Base-by-base conservation (phyloP, 2,329 filamentous ascomycete genomes). In the Fusarium pseudocircinatum region DNA sequence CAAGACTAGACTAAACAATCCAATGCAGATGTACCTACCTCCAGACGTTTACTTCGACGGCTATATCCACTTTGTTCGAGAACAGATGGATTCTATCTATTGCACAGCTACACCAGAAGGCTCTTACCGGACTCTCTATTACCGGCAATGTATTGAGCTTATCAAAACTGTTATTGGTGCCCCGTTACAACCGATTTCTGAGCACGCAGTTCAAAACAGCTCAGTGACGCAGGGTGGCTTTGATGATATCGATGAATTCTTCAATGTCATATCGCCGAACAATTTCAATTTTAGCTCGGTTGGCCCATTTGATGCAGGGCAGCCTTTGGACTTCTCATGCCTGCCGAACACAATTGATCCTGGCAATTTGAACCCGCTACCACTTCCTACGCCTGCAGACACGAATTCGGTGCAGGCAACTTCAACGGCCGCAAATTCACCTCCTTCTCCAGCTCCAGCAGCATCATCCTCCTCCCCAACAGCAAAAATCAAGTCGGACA, bases 21-120 rank as follows among this genome's bases (percentile, higher is more conserved):
- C 15, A 26, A n/a, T 46, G 34, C 52, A 87, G 86, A 80, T 77
- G 24, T 82, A 72, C 43, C 76, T 88, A 42, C 75, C 80, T 13
- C 68, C 81, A 1, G 72, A 78, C 11, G 62, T 73, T 14, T 85
- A 83, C 69, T 85, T 85, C 59, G 82, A 84, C 64, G 70, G 78
- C 11, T 89, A 84, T 64, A 80, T 84, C 6, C 81, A 82, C 3
- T 67, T 78, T 43, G 82, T 86, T 15, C 81, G 85, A 60, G 66
- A 71, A 6, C 80, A 85, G 10, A 86, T 85, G 67, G 82, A 87
- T 57, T 77, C 74, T 13, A 78, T 89, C 9, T 89, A 88, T 73
- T 53, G 66, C 18, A 66, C 66, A n/a, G 70, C 65, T 36, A 42
- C 64, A 22, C 43, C 42, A 16, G 61, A 66, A 24, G 60, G 50